phyloP scores from a whole-genome alignment of 1,139 yeast genomes.

The Lodderomyces elongisporus region DNA sequence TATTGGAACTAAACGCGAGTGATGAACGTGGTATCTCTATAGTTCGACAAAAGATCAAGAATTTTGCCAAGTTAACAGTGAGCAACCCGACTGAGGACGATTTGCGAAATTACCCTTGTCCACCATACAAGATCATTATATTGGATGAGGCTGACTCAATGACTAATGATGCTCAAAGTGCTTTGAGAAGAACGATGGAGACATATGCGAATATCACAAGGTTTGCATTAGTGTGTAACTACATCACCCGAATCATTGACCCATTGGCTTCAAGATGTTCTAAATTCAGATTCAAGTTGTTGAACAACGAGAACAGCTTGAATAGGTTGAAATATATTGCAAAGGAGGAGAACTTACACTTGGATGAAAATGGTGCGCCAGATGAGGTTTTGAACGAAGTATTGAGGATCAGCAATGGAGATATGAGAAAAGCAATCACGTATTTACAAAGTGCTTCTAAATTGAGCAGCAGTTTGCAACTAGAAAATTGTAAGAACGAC shows the following conservation, averaged over 20 bases:
- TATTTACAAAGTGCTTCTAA: slow-evolving; percentile 83
- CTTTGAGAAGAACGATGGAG: slow-evolving; percentile 94
- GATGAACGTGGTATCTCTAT: slow-evolving; percentile 95
- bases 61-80: slow-evolving; percentile 82
- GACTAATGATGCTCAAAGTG: slow-evolving; percentile 98
- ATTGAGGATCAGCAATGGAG: slow-evolving; percentile 73
- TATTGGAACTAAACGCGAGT: slow-evolving; percentile 88
- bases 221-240: slow-evolving; percentile 90
- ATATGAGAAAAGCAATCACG: slow-evolving; percentile 89
- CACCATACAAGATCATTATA: slow-evolving; percentile 83
- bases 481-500: no score
- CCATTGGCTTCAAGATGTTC: slow-evolving; percentile 96
- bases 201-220: slow-evolving; percentile 86
- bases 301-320: slow-evolving; percentile 68
- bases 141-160: slow-evolving; percentile 96
- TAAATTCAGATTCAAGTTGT: slow-evolving; percentile 80
- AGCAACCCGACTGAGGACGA: slow-evolving; percentile 74
- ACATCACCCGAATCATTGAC: slow-evolving; percentile 92
- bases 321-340: slow-evolving; percentile 60
- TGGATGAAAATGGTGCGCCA: slow-evolving; percentile 22
- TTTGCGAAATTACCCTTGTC: slow-evolving; percentile 76
- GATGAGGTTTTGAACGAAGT: slow-evolving; percentile 56
- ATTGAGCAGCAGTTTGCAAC: slow-evolving; percentile 31
- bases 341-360: slow-evolving; percentile 44
- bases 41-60: slow-evolving; percentile 88